phyloP scores from a whole-genome alignment of 306 rosid species.

The Vigna unguiculata region DNA sequence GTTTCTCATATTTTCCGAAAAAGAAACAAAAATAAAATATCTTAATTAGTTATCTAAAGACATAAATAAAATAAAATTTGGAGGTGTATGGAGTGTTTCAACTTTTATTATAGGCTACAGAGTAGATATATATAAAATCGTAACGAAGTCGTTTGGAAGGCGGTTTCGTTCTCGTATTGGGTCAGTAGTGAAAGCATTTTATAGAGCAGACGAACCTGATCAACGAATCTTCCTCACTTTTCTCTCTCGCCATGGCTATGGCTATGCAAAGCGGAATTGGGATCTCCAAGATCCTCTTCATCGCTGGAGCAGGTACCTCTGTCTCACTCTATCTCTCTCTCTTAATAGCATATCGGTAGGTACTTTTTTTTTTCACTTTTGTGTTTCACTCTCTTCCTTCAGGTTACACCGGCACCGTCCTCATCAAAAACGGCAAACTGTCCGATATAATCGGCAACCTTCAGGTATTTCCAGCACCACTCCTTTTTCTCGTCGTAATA shows the following conservation, averaged over 20 bases:
- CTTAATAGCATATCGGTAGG: background rate
- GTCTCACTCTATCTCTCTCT: background rate
- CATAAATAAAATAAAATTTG: no score
- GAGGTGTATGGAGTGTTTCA: no score
- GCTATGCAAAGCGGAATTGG: constrained; percentile 80
- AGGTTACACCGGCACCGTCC: constrained; percentile 85
- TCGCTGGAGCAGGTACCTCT: constrained; percentile 73
- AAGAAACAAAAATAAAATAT: no score
- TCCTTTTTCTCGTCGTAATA: background rate
- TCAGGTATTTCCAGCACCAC: constrained; percentile 64
- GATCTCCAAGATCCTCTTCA: constrained; percentile 63
- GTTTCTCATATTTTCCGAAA: no score
- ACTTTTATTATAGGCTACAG: no score
- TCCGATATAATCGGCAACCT: constrained; percentile 80
- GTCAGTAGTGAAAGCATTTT: constrained; percentile 1
- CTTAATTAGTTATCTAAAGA: no score
- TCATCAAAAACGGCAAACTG: constrained; percentile 72
- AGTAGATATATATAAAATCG: background rate
- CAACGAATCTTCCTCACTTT: background rate
- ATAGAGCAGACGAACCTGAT: constrained; percentile 4
- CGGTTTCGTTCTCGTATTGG: constrained; percentile 4
- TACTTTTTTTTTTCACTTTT: constrained; percentile 8
- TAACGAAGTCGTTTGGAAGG: background rate
- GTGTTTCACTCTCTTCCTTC: constrained; percentile 31
- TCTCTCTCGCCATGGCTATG: constrained; percentile 59